These are phyloP conservation scores for Kodamaea restingae DNA, from an alignment of 805 yeast species.

Conservation along the genomic window DNA sequence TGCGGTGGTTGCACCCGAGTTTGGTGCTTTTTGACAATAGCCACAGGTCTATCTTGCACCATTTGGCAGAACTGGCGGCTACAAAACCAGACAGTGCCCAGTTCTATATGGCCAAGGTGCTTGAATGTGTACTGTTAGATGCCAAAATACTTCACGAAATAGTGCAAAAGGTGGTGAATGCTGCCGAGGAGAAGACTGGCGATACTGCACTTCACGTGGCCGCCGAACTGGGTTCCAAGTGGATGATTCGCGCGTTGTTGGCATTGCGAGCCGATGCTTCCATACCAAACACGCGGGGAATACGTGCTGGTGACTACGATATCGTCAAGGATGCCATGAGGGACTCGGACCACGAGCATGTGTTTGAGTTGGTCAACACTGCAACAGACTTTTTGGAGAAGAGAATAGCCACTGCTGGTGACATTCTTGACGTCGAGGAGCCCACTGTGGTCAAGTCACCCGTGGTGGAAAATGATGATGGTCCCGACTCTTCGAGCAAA, in stretches of 20 bases:
- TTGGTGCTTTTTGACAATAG: slow-evolving; percentile 48
- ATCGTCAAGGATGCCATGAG: slow-evolving; percentile 43
- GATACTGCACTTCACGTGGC: slow-evolving; percentile 40
- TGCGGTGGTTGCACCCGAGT: slow-evolving; percentile 61
- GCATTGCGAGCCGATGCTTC: slow-evolving; percentile 48
- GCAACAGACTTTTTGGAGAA: slow-evolving; percentile 32
- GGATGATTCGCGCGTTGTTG: slow-evolving; percentile 35
- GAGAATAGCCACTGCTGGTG: slow-evolving; percentile 11
- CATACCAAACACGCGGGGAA: slow-evolving; percentile 78
- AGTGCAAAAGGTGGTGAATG: slow-evolving; percentile 25
- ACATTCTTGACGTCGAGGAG: slow-evolving; percentile 12
- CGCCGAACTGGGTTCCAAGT: slow-evolving; percentile 34
- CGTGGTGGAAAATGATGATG: background rate
- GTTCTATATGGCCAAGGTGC: slow-evolving; percentile 32
- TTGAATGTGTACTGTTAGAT: slow-evolving; percentile 29
- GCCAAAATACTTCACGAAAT: slow-evolving; percentile 19
- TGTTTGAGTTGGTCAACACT: slow-evolving; percentile 33
- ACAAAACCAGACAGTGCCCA: slow-evolving; percentile 32
- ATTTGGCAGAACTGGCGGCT: slow-evolving; percentile 53
- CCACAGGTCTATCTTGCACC: slow-evolving; percentile 81
- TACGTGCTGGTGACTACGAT: slow-evolving; percentile 85
- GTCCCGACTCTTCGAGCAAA: slow-evolving; percentile 22
- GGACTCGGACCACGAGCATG: slow-evolving; percentile 18
- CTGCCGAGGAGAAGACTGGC: slow-evolving; percentile 34
- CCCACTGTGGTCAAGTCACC: slow-evolving; percentile 8